Evolutionary conservation across 1,284 basidiomycete species (phyloP).

Genomic region (Cutaneotrichosporon cavernicola): DNA sequence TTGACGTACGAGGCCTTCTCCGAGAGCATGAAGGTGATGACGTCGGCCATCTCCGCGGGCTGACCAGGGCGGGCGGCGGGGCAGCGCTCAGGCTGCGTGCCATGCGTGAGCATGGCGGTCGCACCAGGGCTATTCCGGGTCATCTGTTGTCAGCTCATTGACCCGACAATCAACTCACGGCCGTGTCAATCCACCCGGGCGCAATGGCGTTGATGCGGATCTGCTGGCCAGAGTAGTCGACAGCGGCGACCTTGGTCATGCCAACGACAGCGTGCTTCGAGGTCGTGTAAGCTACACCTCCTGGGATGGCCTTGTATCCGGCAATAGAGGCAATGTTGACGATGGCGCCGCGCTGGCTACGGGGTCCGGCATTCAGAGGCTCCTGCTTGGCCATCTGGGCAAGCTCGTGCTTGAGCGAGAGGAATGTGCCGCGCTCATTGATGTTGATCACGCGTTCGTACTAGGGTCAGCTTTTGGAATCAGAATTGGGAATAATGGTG

Average conservation of each 20-base stretch:
- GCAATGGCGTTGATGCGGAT: constrained; percentile 26
- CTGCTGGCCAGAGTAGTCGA: constrained; percentile 21
- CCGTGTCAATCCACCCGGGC: constrained; percentile 18
- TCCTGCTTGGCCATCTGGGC: constrained; percentile 29
- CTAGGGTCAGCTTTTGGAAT: constrained; percentile 9
- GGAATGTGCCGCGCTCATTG: constrained; percentile 31
- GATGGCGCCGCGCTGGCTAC: constrained; percentile 30
- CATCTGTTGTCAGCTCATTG: constrained; percentile 6
- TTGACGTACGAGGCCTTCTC: constrained; percentile 40
- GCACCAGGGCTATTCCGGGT: constrained; percentile 20
- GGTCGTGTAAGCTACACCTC: constrained; percentile 20
- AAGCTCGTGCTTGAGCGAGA: constrained; percentile 25
- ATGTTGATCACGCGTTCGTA: constrained; percentile 36
- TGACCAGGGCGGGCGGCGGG: constrained; percentile 33
- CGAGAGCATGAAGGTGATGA: constrained; percentile 33
- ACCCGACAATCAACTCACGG: not conserved
- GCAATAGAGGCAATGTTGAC: constrained; percentile 25
- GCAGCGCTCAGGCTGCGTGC: not conserved
- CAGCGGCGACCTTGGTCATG: constrained; percentile 23
- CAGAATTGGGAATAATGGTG: too few species aligned
- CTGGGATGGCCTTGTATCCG: constrained; percentile 9
- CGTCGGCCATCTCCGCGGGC: constrained; percentile 39
- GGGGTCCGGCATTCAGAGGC: constrained; percentile 7
- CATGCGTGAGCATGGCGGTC: not conserved
- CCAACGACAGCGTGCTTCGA: constrained; percentile 30